Evolutionary conservation across 2,329 filamentous ascomycete genomes (phyloP).

Genomic region (Aspergillus proliferans): DNA sequence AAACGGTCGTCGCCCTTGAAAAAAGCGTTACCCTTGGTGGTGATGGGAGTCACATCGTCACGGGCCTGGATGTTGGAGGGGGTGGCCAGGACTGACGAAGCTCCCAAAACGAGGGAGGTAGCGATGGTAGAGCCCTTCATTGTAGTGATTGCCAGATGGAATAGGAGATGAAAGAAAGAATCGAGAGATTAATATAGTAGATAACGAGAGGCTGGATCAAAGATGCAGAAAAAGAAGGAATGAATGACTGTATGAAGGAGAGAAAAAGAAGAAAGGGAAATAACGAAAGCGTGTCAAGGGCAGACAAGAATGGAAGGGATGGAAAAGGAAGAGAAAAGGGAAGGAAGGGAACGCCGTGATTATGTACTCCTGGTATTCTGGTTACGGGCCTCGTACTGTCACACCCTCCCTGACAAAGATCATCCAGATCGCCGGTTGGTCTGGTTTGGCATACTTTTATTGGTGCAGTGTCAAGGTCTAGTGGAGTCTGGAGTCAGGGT

Average conservation of each 20-base stretch:
- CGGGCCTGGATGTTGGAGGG: constrained; percentile 32
- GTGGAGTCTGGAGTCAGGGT: too few relatives aligned
- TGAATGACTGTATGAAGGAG: constrained; percentile 1
- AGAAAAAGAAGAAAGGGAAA: constrained; percentile 3
- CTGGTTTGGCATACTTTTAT: too few relatives aligned
- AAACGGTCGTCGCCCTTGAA: constrained; percentile 56
- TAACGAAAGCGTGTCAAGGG: neutral
- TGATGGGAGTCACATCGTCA: constrained; percentile 49
- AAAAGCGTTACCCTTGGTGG: constrained; percentile 61
- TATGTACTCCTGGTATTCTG: too few relatives aligned
- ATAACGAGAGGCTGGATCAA: constrained; percentile 20
- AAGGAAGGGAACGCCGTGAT: neutral
- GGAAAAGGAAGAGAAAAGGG: constrained; percentile 1
- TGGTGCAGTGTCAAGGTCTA: too few relatives aligned
- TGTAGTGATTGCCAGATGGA: constrained; percentile 2
- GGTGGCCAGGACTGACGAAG: constrained; percentile 42
- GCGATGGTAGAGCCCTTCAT: constrained; percentile 52
- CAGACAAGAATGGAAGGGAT: constrained; percentile 1
- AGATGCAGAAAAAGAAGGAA: constrained; percentile 15
- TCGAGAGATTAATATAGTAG: constrained; percentile 12
- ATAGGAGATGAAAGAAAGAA: constrained; percentile 2
- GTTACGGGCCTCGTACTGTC: too few relatives aligned
- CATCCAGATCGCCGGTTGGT: neutral
- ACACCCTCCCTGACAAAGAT: neutral
- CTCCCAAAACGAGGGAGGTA: constrained; percentile 42